Conservation (phyloP, 2,329 filamentous ascomycete genomes). For the Colletotrichum salicis region DNA sequence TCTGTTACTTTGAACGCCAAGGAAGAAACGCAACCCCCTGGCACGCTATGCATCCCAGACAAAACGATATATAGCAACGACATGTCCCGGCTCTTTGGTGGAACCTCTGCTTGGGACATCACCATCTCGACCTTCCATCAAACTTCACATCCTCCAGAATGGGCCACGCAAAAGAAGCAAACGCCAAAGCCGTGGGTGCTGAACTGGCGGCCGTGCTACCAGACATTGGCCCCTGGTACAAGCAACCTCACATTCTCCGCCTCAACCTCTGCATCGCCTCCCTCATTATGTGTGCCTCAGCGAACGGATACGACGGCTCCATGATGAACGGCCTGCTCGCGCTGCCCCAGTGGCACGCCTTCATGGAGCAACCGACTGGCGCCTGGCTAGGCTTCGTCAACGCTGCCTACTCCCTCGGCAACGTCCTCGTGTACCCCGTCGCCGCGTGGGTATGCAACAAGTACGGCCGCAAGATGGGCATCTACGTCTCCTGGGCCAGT, state of each 20-base stretch:
- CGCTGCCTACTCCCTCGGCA: slow-evolving; percentile 47
- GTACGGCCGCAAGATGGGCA: slow-evolving; percentile 28
- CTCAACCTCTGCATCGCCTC: slow-evolving; percentile 33
- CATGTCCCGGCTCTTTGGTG: neutral
- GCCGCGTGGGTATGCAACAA: slow-evolving; percentile 48
- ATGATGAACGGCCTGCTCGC: slow-evolving; percentile 33
- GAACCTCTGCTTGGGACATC: neutral
- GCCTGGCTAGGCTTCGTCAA: slow-evolving; percentile 30
- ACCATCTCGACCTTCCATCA: neutral
- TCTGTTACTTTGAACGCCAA: neutral
- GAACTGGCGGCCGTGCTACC: slow-evolving; percentile 30
- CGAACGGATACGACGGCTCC: slow-evolving; percentile 34
- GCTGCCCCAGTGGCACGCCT: slow-evolving; percentile 25
- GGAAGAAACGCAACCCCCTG: neutral
- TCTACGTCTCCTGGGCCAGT: slow-evolving; percentile 5
- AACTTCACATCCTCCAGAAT: neutral
- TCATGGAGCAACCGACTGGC: slow-evolving; percentile 19
- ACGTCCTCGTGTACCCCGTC: slow-evolving; percentile 42
- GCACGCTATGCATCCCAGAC: neutral
- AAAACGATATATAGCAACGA: neutral
- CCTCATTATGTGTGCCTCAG: slow-evolving; percentile 24
- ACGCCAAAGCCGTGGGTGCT: slow-evolving; percentile 27
- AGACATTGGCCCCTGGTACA: slow-evolving; percentile 29
- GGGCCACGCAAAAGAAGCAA: neutral
- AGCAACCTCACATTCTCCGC: slow-evolving; percentile 19